phyloP scores from a whole-genome alignment of 1,284 basidiomycete genomes.

The Gymnopus androsaceus region DNA sequence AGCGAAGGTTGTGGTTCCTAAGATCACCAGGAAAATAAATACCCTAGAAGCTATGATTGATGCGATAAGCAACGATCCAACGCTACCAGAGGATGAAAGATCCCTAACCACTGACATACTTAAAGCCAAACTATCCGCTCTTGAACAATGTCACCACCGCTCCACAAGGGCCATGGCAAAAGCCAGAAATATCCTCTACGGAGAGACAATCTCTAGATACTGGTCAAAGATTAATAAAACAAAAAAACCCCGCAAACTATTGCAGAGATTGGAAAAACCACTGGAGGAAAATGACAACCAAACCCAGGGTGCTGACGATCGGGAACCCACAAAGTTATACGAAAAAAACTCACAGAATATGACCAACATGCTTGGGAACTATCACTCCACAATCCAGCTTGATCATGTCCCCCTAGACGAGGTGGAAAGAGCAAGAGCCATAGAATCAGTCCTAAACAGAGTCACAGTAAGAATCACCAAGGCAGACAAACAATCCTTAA shows the following conservation, averaged over 20 bases:
- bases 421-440: neutral
- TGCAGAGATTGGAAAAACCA: slow-evolving; percentile 12
- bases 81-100: slow-evolving; percentile 10
- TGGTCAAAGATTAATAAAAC: slow-evolving; percentile 26
- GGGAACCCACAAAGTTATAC: neutral
- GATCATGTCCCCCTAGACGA: neutral
- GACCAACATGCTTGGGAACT: slow-evolving; percentile 17
- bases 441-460: neutral
- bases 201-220: slow-evolving; percentile 29
- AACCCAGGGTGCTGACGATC: neutral
- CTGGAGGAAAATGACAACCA: neutral
- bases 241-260: slow-evolving; percentile 21
- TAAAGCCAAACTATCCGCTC: slow-evolving; percentile 4
- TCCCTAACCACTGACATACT: neutral
- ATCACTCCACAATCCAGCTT: slow-evolving; percentile 22
- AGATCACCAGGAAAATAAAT: slow-evolving; percentile 3
- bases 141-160: slow-evolving; percentile 14
- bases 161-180: slow-evolving; percentile 9
- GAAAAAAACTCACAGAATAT: slow-evolving; percentile 13
- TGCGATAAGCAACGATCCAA: neutral
- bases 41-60: slow-evolving; percentile 12
- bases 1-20: slow-evolving; percentile 10
- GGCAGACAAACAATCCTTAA: slow-evolving; percentile 13
- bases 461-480: slow-evolving; percentile 7
- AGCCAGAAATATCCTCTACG: slow-evolving; percentile 19